phyloP scores from a whole-genome alignment of 768 basidiomycete genomes.

The Cyclocybe aegerita region DNA sequence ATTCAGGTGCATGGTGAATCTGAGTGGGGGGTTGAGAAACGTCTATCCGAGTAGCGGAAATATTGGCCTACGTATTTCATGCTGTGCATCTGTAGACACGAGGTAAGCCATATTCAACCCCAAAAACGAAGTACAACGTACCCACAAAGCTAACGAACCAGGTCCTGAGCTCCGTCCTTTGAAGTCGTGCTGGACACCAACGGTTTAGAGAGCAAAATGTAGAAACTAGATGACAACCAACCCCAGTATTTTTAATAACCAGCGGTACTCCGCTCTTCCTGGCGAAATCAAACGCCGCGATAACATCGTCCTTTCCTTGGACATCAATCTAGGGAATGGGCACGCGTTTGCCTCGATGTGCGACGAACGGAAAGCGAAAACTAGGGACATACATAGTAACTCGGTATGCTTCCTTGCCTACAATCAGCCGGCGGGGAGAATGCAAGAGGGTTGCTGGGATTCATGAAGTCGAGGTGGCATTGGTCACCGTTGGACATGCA shows the following conservation, averaged over 20 bases:
- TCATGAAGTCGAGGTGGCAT: slow-evolving; percentile 45
- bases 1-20: slow-evolving; percentile 34
- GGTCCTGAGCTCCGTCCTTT: slow-evolving; percentile 48
- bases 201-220: not conserved
- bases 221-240: slow-evolving; percentile 18
- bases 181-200: slow-evolving; percentile 41
- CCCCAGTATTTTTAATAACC: slow-evolving; percentile 53
- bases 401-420: slow-evolving; percentile 37
- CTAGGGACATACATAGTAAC: slow-evolving; percentile 32
- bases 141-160: slow-evolving; percentile 44
- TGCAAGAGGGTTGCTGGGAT: slow-evolving; percentile 26
- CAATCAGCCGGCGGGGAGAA: slow-evolving; percentile 32
- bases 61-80: slow-evolving; percentile 33
- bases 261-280: slow-evolving; percentile 37
- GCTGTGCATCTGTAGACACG: slow-evolving; percentile 34
- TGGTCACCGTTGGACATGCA: slow-evolving; percentile 46
- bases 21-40: slow-evolving; percentile 7
- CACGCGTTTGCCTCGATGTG: not conserved
- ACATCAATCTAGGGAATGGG: slow-evolving; percentile 38
- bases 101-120: not conserved
- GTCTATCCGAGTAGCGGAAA: not conserved
- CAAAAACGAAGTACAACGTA: slow-evolving; percentile 16
- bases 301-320: slow-evolving; percentile 34
- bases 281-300: slow-evolving; percentile 44
- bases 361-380: not conserved